Base-by-base conservation (phyloP, 2,329 filamentous ascomycete species). In the Fonsecaea multimorphosa region DNA sequence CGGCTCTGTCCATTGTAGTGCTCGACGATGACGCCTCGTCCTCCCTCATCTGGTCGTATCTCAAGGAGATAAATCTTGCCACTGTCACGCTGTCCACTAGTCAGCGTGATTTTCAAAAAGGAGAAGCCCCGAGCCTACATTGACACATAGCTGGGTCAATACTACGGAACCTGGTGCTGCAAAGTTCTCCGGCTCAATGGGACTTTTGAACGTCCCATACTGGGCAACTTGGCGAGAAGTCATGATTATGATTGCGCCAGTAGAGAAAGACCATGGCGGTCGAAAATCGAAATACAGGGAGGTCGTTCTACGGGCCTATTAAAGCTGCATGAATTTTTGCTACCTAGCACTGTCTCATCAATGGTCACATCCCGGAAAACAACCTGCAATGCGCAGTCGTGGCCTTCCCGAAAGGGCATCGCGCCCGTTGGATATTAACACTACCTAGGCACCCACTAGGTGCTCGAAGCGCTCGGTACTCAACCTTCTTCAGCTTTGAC, bases 1-100 rank as follows among this genome's bases (percentile, higher is more conserved):
- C 73, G 75, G 14, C 72, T 69, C 74, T 72, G 8, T 75, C 72
- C 1, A 73, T 64, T 81, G 72, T 49, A 14, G 44, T 49, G 44
- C 70, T 84, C 79, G 7, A 85, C 75, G 44, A 86, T 82, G 16
- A 76, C 77, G 36, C 72, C 78, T 16, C 80, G 76, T 5, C 83
- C 84, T 46, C 80, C 65, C 58, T 76, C 74, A 11, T 70, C 76
- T 14, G 78, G 76, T 2, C 74, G 75, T 7, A 71, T 74, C 71
- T 79, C 78, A 16, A 78, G 55, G 9, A 75, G 72, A 68, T 77
- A 80, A 22, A 77, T 75, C 16, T 69, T 70, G 51, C 73, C 73
- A 3, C 68, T 74, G 11, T 64, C 62, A 52, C 72, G 72, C 72
- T 61, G 61, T n/a, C 52, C 9, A 49, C 22, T 14, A 24, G 9